Evolutionary conservation across 2,329 filamentous ascomycete species (phyloP), one percentile per base, ranked within the genome.

Genomic region (Trichophyton benhamiae): DNA sequence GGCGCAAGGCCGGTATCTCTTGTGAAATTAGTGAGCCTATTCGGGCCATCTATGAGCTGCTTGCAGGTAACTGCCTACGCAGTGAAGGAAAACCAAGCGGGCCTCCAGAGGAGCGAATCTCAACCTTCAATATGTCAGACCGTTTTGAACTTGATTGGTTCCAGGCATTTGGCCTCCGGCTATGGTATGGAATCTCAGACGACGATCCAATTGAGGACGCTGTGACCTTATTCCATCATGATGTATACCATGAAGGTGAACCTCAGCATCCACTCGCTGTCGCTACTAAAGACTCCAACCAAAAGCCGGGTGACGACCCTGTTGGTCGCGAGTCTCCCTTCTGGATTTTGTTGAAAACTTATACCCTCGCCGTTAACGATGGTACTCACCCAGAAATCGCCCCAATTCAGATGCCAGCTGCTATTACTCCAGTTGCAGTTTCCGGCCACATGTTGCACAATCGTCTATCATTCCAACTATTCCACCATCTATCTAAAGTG

Each of bases 101-200:
- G 5, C 83, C 88, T 0, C 76, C 87, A 7, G 94, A 97, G 72
- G 89, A 97, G 74, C 86, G 88, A 52, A 82, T 87, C 44, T 82
- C 86, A 13, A 87, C 87, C 0, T 96, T 99, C 70, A 81, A 85
- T 60, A 88, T 99, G 65, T 88, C 90, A 0, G 82, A 88, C 68
- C 86, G 86, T 55, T 99, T 96, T 71, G 84, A 84, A 3, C 79
- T 99, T 41, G 88, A 95, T 71, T 99, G 94, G 94, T 86, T 89
- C 72, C 91, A 95, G 70, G 87, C 91, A 0, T 96, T 99, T 72
- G 92, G 89, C 9, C 80, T 99, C 58, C 85, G 91, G 49, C 79
- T 99, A 1, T 97, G 91, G 88, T 99, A 96, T 72, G 86, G 86
- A 52, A 88, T 85, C 46, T 80, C 83, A 1, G 78, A 82, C 38